Conservation (phyloP, 2,329 filamentous ascomycete genomes). For the Corniculantispora saksenae region DNA sequence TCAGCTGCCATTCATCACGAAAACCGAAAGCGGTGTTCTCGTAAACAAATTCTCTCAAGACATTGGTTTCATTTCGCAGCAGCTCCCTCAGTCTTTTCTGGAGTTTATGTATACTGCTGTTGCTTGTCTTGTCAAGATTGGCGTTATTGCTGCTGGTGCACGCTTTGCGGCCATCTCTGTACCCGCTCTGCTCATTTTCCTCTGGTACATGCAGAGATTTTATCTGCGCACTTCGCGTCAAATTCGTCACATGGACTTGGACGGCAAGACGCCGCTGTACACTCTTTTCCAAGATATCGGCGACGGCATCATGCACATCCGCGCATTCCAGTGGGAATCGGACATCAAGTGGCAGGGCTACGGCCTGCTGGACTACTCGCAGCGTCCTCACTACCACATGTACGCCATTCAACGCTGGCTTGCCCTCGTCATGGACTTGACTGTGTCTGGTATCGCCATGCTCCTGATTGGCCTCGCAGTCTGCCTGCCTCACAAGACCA, state of each 20-base stretch:
- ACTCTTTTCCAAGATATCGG: constrained; percentile 44
- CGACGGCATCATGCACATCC: constrained; percentile 47
- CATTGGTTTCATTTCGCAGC: constrained; percentile 29
- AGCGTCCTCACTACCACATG: constrained; percentile 56
- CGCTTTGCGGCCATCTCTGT: constrained; percentile 32
- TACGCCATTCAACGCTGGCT: constrained; percentile 58
- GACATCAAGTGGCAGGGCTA: constrained; percentile 44
- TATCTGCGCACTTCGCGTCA: constrained; percentile 40
- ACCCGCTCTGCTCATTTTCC: constrained; percentile 26
- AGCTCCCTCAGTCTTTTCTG: constrained; percentile 25
- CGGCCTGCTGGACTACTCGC: constrained; percentile 51
- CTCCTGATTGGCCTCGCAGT: constrained; percentile 30
- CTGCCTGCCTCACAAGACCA: constrained; percentile 1
- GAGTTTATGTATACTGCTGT: constrained; percentile 13
- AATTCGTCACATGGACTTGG: constrained; percentile 38
- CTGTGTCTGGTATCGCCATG: constrained; percentile 46
- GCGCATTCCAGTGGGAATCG: constrained; percentile 55
- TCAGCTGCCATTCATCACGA: constrained; percentile 10
- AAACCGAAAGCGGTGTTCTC: constrained; percentile 12
- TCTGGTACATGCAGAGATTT: constrained; percentile 35
- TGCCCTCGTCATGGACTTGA: constrained; percentile 48
- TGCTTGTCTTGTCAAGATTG: constrained; percentile 21
- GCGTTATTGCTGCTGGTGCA: constrained; percentile 27
- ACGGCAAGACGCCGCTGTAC: constrained; percentile 38
- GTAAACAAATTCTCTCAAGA: constrained; percentile 31